phyloP scores from a whole-genome alignment of 2,329 filamentous ascomycete species.

The Penicillium sp. region DNA sequence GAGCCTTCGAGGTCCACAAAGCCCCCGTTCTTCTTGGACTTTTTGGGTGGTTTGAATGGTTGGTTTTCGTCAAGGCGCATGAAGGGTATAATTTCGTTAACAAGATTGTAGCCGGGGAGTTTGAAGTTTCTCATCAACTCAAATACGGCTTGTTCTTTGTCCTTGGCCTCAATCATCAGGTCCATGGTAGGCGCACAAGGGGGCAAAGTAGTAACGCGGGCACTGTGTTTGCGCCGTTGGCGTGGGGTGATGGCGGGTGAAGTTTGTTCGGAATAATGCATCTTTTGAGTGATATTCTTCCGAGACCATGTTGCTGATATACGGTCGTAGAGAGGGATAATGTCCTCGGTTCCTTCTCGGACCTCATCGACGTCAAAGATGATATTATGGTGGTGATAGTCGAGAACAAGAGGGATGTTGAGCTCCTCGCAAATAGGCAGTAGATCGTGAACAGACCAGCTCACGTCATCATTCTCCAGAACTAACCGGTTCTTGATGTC shows the following conservation, averaged over 20 bases:
- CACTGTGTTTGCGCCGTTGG: slow-evolving; percentile 80
- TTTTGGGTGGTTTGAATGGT: slow-evolving; percentile 49
- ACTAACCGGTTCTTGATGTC: slow-evolving; percentile 78
- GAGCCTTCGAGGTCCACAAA: slow-evolving; percentile 44
- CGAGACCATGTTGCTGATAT: slow-evolving; percentile 81
- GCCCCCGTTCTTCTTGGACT: slow-evolving; percentile 46
- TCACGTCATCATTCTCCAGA: slow-evolving; percentile 90
- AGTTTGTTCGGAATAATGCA: slow-evolving; percentile 89
- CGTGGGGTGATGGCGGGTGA: slow-evolving; percentile 72
- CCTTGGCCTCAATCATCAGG: slow-evolving; percentile 98
- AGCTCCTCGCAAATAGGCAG: slow-evolving; percentile 87
- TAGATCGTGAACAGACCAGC: slow-evolving; percentile 88
- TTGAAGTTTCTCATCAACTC: slow-evolving; percentile 87
- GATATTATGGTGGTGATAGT: slow-evolving; percentile 96
- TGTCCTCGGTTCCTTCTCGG: slow-evolving; percentile 80
- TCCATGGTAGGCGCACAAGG: slow-evolving; percentile 83
- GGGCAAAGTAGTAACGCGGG: slow-evolving; percentile 74
- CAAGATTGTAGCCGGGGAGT: slow-evolving; percentile 71
- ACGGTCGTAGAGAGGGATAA: slow-evolving; percentile 69
- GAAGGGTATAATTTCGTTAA: slow-evolving; percentile 76
- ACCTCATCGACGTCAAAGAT: slow-evolving; percentile 71
- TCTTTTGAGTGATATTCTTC: slow-evolving; percentile 87
- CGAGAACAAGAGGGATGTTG: slow-evolving; percentile 88
- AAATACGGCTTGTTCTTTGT: slow-evolving; percentile 95
- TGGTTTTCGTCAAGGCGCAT: slow-evolving; percentile 73